Base-by-base conservation (phyloP, 2,329 filamentous ascomycete species). In the Aspergillus latus region DNA sequence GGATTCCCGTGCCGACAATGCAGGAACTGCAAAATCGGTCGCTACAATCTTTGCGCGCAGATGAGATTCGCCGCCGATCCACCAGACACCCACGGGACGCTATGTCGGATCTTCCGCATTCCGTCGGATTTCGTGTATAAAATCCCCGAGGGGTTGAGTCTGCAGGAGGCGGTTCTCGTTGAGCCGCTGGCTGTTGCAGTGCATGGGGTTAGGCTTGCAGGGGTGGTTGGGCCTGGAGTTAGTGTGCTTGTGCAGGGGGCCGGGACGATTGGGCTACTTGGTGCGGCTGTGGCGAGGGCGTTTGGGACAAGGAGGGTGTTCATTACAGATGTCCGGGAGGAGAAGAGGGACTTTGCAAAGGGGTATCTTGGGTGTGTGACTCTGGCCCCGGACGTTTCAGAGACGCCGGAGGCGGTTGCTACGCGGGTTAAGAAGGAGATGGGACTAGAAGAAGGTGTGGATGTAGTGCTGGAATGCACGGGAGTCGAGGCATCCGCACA, bases 231-330 rank as follows among this genome's bases (percentile, higher is more conserved):
- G 21, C 64, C 77, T 0, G 78, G 78, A 0, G 66, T 78, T 49
- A 64, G 68, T 8, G 60, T 77, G 4, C 43, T 88, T n/a, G 80
- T 88, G 39, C 78, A 86, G 21, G 85, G 85, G 29, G 83, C 84
- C 11, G 85, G 85, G 15, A 82, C 85, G 2, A 80, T 88, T 37
- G 85, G 85, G 1, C 74, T 88, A 2, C 74, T 87, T 54, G 83
- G 82, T 5, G 83, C 84, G 4, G 83, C 83, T 36, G 85, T 86
- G 78, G 84, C 84, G 2, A 75, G 80, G 36, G 79, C 82, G 62
- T 82, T 83, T n/a, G 84, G 84, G 29, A 85, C 83, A 61, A 78
- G 79, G 1, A 75, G 78, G 26, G 80, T 88, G 16, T 83, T 82
- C 4, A 83, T 86, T 48, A 80, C 81, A 9, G 85, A 88, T 61